These are phyloP conservation scores for Cladosporium velox DNA, from an alignment of 2,329 filamentous ascomycete species.

Conservation along the genomic window DNA sequence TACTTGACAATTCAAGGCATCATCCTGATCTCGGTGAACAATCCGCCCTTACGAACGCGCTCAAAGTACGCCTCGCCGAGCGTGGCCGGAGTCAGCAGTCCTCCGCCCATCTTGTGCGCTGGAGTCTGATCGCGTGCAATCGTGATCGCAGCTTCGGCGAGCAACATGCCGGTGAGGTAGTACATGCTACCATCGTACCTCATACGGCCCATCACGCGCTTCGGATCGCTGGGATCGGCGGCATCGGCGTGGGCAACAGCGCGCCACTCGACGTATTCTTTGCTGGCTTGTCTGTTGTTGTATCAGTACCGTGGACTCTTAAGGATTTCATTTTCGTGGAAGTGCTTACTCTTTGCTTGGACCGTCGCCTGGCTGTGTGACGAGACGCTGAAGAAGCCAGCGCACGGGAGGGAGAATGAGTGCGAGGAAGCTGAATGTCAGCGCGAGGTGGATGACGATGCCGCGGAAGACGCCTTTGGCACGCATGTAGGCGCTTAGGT, in stretches of 20 bases:
- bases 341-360: conserved; percentile 46
- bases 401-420: conserved; percentile 57
- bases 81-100: conserved; percentile 71
- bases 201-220: conserved; percentile 59
- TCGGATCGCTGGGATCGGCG: conserved; percentile 44
- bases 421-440: conserved; percentile 49
- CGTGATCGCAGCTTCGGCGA: conserved; percentile 65
- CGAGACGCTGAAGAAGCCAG: conserved; percentile 49
- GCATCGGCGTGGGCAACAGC: conserved; percentile 65
- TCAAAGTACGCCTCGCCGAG: conserved; percentile 69
- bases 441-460: conserved; percentile 50
- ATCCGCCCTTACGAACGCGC: conserved; percentile 60
- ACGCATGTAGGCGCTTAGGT: conserved; percentile 58
- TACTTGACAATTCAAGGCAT: conserved; percentile 30
- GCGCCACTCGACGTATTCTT: conserved; percentile 64
- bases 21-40: conserved; percentile 58
- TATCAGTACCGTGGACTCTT: conserved; percentile 11
- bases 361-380: conserved; percentile 55
- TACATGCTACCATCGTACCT: conserved; percentile 65
- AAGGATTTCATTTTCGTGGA: conserved; percentile 33
- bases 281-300: conserved; percentile 52
- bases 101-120: conserved; percentile 60
- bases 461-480: conserved; percentile 53
- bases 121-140: conserved; percentile 60
- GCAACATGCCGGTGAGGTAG: conserved; percentile 63